Evolutionary conservation across 306 rosid species (phyloP).

Genomic region (Comarum palustre): DNA sequence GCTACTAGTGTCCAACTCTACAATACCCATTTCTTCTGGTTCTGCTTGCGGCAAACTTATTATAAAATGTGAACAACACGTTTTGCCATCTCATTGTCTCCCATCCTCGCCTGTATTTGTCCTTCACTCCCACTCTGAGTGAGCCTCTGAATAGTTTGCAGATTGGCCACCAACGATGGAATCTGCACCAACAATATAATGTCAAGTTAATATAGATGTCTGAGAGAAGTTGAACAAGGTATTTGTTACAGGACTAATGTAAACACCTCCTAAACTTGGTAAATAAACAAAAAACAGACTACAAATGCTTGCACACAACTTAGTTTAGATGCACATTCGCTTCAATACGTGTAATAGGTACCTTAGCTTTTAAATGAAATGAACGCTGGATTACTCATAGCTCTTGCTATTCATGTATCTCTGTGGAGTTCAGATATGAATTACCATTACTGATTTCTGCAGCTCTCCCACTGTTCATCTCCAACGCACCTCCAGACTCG

Average conservation of each 20-base stretch:
- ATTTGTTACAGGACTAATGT: not conserved
- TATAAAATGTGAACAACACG: not conserved
- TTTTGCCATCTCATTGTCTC: not conserved
- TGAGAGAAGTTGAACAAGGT: not conserved
- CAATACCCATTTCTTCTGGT: not conserved
- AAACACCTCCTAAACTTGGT: not conserved
- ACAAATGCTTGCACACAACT: not conserved
- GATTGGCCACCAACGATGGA: not conserved
- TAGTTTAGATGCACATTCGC: not conserved
- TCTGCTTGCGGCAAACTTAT: not conserved
- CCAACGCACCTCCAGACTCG: conserved; percentile 55
- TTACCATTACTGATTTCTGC: conserved; percentile 27
- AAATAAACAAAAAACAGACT: not conserved
- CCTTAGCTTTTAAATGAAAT: not conserved
- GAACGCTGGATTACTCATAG: not conserved
- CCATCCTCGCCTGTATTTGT: not conserved
- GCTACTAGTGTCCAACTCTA: not conserved
- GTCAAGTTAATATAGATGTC: not conserved
- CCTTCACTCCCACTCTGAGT: not conserved
- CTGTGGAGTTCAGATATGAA: conserved; percentile 36
- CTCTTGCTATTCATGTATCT: conserved; percentile 52
- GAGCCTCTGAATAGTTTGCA: not conserved
- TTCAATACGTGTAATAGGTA: not conserved
- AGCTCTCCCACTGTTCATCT: conserved; percentile 40
- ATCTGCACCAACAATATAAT: conserved; percentile 4